phyloP scores from a whole-genome alignment of 192 early-diverging fungal genomes.

The Gonapodya prolifera region DNA sequence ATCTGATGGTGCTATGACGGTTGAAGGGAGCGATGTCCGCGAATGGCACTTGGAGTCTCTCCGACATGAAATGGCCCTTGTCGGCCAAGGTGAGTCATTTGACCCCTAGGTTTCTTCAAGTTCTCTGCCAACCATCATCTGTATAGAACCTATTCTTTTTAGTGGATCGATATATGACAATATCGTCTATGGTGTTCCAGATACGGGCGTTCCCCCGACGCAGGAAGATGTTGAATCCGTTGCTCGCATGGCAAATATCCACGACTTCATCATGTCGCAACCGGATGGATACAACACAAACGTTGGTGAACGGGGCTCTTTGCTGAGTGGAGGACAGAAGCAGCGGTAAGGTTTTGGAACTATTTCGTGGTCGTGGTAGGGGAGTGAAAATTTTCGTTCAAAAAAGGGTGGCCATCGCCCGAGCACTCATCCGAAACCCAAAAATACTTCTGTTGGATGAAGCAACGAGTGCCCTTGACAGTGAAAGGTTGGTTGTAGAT shows the following conservation, averaged over 20 bases:
- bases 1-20: slow-evolving; percentile 20
- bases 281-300: slow-evolving; percentile 44
- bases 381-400: too few species aligned
- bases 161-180: slow-evolving; percentile 45
- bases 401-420: slow-evolving; percentile 19
- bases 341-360: slow-evolving; percentile 24
- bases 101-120: background rate
- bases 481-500: slow-evolving; percentile 44
- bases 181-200: slow-evolving; percentile 39
- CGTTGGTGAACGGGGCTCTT: slow-evolving; percentile 52
- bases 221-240: slow-evolving; percentile 41
- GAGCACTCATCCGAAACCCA: slow-evolving; percentile 76
- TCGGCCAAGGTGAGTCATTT: slow-evolving; percentile 15
- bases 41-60: slow-evolving; percentile 26
- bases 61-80: slow-evolving; percentile 34
- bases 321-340: slow-evolving; percentile 53
- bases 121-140: slow-evolving; percentile 15
- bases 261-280: slow-evolving; percentile 58
- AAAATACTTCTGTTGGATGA: slow-evolving; percentile 77
- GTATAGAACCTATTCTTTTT: slow-evolving; percentile 32
- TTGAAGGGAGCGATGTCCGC: slow-evolving; percentile 28
- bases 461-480: slow-evolving; percentile 73
- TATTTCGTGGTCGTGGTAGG: too few species aligned
- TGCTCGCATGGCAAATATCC: slow-evolving; percentile 55
- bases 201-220: slow-evolving; percentile 22